A percentile compares a stretch with the other conserved stretches of the same genome.
These are phyloP conservation scores for Letharia lupina DNA, from an alignment of 495 filamentous ascomycete genomes.

Conservation along the genomic window DNA sequence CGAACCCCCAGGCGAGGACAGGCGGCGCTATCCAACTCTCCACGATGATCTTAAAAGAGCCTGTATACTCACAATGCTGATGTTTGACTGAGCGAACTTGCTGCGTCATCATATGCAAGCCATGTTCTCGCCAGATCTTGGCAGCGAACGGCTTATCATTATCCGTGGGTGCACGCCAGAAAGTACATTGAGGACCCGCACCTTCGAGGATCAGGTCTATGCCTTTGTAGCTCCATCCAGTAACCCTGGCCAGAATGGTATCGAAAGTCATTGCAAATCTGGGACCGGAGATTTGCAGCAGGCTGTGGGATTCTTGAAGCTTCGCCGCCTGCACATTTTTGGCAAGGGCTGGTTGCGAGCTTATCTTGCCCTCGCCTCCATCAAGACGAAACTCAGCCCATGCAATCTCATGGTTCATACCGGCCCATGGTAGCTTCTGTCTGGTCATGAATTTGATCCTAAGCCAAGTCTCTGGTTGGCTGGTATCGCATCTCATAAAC, in stretches of 20 bases:
- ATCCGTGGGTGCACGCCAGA: slow-evolving; percentile 51
- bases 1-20: slow-evolving; percentile 49
- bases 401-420: slow-evolving; percentile 41
- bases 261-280: slow-evolving; percentile 29
- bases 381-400: slow-evolving; percentile 41
- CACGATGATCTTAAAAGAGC: slow-evolving; percentile 32
- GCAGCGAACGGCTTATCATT: slow-evolving; percentile 50
- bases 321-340: slow-evolving; percentile 17
- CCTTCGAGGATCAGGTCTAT: slow-evolving; percentile 20
- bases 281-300: slow-evolving; percentile 30
- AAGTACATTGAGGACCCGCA: slow-evolving; percentile 28
- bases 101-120: slow-evolving; percentile 32
- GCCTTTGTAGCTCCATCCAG: slow-evolving; percentile 20
- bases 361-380: slow-evolving; percentile 7
- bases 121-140: slow-evolving; percentile 33
- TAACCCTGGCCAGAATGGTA: slow-evolving; percentile 20
- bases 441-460: slow-evolving; percentile 18
- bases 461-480: slow-evolving; percentile 23
- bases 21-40: slow-evolving; percentile 47
- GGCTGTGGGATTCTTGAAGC: slow-evolving; percentile 22
- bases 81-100: slow-evolving; percentile 35
- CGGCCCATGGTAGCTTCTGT: slow-evolving; percentile 36
- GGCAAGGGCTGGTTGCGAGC: slow-evolving; percentile 21
- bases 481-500: slow-evolving; percentile 18
- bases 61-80: slow-evolving; percentile 28